Evolutionary conservation across 1,284 basidiomycete genomes (phyloP).

Genomic region (Agroathelia rolfsii): DNA sequence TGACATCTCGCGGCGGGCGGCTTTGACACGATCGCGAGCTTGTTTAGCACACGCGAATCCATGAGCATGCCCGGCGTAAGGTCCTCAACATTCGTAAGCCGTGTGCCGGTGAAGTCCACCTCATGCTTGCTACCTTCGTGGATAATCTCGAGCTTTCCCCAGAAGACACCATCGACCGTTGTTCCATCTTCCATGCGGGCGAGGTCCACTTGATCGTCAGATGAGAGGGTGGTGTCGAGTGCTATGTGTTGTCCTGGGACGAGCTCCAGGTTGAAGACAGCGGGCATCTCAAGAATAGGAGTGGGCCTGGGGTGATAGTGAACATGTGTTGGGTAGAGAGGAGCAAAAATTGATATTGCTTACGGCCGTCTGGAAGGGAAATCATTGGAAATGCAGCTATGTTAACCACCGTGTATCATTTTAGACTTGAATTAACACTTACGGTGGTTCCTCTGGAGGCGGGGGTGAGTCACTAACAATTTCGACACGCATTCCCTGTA

Average conservation of each 20-base stretch:
- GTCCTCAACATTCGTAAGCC: slow-evolving; percentile 47
- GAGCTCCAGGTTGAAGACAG: slow-evolving; percentile 69
- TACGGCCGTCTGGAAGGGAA: no score
- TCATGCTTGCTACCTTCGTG: slow-evolving; percentile 65
- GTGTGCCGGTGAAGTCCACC: slow-evolving; percentile 73
- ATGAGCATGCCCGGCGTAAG: slow-evolving; percentile 58
- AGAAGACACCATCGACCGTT: slow-evolving; percentile 70
- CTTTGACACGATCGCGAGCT: slow-evolving; percentile 59
- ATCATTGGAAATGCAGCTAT: no score
- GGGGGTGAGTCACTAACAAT: slow-evolving; percentile 74
- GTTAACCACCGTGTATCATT: no score
- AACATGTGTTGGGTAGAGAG: no score
- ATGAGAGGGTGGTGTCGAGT: slow-evolving; percentile 64
- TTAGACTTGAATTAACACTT: no score
- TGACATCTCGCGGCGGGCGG: slow-evolving; percentile 66
- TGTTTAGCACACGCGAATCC: slow-evolving; percentile 63
- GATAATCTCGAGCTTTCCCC: slow-evolving; percentile 74
- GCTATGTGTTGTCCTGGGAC: slow-evolving; percentile 64
- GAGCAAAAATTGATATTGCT: no score
- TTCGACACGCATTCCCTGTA: slow-evolving; percentile 70
- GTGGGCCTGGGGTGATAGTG: slow-evolving; percentile 43
- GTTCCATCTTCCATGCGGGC: slow-evolving; percentile 80
- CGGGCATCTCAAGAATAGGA: slow-evolving; percentile 78
- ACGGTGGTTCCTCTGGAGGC: slow-evolving; percentile 72
- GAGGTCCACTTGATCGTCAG: slow-evolving; percentile 73